Conservation (phyloP, 2,329 filamentous ascomycete genomes). For the Colletotrichum sidae region DNA sequence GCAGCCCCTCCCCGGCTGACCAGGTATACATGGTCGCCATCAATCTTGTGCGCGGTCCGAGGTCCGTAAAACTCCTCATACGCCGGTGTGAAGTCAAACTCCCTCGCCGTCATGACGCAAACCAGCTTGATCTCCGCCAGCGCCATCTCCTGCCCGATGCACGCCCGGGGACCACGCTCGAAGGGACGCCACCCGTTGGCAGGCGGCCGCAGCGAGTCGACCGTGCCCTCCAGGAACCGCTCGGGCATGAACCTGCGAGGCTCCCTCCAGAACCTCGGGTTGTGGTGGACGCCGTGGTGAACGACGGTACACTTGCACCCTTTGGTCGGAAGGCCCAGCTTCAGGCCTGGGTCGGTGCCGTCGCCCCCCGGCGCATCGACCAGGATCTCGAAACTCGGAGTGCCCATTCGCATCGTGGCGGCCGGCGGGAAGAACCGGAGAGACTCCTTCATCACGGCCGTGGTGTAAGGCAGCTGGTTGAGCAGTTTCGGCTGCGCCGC, state of each 20-base stretch:
- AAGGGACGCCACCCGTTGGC: slow-evolving; percentile 65
- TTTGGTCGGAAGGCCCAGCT: slow-evolving; percentile 50
- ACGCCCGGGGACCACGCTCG: slow-evolving; percentile 62
- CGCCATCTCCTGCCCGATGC: slow-evolving; percentile 68
- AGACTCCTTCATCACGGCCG: slow-evolving; percentile 66
- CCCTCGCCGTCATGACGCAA: slow-evolving; percentile 59
- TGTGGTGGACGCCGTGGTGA: slow-evolving; percentile 49
- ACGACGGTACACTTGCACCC: slow-evolving; percentile 44
- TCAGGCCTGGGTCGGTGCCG: slow-evolving; percentile 12
- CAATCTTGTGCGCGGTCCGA: not conserved
- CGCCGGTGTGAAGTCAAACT: slow-evolving; percentile 59
- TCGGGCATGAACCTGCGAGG: slow-evolving; percentile 55
- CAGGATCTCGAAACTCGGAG: slow-evolving; percentile 49
- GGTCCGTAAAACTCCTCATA: slow-evolving; percentile 49
- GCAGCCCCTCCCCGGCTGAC: slow-evolving; percentile 20
- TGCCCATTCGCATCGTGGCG: slow-evolving; percentile 50
- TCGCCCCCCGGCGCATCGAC: not conserved
- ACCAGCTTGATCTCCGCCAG: slow-evolving; percentile 63
- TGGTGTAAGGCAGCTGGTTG: slow-evolving; percentile 34
- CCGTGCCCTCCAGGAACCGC: slow-evolving; percentile 49
- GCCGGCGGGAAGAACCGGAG: slow-evolving; percentile 65
- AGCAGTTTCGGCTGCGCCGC: slow-evolving; percentile 2
- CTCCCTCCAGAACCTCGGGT: slow-evolving; percentile 52
- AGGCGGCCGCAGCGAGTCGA: slow-evolving; percentile 47
- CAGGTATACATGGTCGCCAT: slow-evolving; percentile 6